A percentile compares a stretch with the other conserved stretches of the same genome.
These are phyloP conservation scores for Colletotrichum zoysiae DNA, from an alignment of 2,329 filamentous ascomycete genomes.

Conservation along the genomic window DNA sequence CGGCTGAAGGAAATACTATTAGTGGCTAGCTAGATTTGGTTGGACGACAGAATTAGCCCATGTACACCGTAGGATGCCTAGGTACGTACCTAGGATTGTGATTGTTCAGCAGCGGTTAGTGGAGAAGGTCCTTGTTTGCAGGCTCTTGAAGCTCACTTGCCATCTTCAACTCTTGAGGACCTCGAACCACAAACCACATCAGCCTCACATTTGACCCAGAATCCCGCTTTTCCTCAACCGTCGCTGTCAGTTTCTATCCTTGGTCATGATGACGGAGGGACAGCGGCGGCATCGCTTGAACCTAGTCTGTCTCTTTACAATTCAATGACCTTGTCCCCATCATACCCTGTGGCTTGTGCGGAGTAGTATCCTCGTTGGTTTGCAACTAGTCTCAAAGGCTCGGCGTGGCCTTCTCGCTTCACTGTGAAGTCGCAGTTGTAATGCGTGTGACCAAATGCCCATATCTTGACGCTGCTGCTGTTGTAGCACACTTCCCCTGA, in stretches of 20 bases:
- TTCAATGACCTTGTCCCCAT: slow-evolving; percentile 46
- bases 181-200: too few species aligned
- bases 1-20: too few species aligned
- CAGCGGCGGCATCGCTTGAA: neutral
- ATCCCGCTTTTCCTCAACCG: too few species aligned
- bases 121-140: too few species aligned
- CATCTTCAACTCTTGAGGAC: too few species aligned
- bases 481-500: slow-evolving; percentile 53
- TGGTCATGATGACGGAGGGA: neutral
- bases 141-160: too few species aligned
- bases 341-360: slow-evolving; percentile 52
- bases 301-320: neutral
- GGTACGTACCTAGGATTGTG: too few species aligned
- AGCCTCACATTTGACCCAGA: too few species aligned
- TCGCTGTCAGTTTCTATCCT: neutral
- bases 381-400: slow-evolving; percentile 51
- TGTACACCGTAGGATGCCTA: too few species aligned
- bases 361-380: slow-evolving; percentile 59
- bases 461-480: slow-evolving; percentile 53
- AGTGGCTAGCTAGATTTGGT: too few species aligned
- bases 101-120: too few species aligned
- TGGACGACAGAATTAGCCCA: too few species aligned
- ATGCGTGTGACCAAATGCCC: slow-evolving; percentile 64
- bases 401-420: slow-evolving; percentile 39
- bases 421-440: slow-evolving; percentile 56